Evolutionary conservation across 78 protist species (phyloP).

Genomic region (Monosiga brevicollis): DNA sequence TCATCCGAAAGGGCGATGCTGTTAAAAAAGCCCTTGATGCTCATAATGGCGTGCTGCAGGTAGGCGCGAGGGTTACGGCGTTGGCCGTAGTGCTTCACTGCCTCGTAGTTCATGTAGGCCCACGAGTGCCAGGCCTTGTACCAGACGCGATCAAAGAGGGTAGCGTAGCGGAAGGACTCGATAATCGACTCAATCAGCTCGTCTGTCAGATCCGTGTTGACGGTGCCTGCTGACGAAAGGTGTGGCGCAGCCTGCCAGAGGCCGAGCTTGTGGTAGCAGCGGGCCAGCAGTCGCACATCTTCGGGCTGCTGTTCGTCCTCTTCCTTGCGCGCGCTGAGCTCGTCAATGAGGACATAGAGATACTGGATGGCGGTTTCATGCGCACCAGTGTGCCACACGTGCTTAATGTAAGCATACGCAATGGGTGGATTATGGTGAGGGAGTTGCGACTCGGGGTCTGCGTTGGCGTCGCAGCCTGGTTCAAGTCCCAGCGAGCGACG

Average conservation of each 20-base stretch:
- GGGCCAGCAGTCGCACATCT: conserved; percentile 26
- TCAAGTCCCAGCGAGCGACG: background rate
- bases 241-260: conserved; percentile 72
- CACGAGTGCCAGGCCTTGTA: conserved; percentile 94
- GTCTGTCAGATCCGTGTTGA: conserved; percentile 6
- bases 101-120: conserved; percentile 79
- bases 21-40: conserved; percentile 77
- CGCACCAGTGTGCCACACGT: conserved; percentile 50
- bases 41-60: conserved; percentile 20
- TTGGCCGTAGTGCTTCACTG: conserved; percentile 39
- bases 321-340: too few relatives aligned
- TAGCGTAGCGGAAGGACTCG: conserved; percentile 5
- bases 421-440: conserved; percentile 58
- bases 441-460: background rate
- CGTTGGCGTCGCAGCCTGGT: background rate
- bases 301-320: background rate
- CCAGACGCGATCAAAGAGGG: conserved; percentile 41
- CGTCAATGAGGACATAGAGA: background rate
- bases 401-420: conserved; percentile 69
- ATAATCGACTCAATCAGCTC: background rate
- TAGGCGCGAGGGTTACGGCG: background rate
- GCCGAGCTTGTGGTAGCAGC: conserved; percentile 66
- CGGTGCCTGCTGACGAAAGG: too few relatives aligned
- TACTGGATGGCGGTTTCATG: background rate
- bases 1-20: conserved; percentile 60